Percentiles rank a stretch among this genome's conserved stretches.
Conservation (phyloP, 2,329 filamentous ascomycete species). For the Ceratocystis variospora region DNA sequence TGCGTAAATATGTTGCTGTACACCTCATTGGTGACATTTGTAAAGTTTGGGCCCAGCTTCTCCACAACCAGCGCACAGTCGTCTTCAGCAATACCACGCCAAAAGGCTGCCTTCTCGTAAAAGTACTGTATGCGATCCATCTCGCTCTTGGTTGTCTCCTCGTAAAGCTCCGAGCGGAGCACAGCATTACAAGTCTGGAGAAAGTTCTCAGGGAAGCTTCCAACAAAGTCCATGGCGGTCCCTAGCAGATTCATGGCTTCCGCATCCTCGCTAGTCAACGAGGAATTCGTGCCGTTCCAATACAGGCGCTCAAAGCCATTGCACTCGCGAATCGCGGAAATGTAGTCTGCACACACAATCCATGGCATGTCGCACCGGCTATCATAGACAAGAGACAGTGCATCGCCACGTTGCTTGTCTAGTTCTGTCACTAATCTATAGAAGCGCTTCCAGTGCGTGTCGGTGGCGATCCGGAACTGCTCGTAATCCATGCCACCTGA, state of each 20-base stretch:
- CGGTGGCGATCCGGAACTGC: conserved; percentile 57
- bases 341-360: conserved; percentile 69
- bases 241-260: conserved; percentile 50
- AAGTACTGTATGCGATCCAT: conserved; percentile 64
- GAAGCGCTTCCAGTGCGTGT: conserved; percentile 79
- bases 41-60: conserved; percentile 53
- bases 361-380: conserved; percentile 57
- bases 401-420: conserved; percentile 73
- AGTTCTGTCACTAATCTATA: conserved; percentile 75
- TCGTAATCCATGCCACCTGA: conserved; percentile 60
- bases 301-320: conserved; percentile 62
- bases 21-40: conserved; percentile 40
- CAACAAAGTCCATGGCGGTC: conserved; percentile 56
- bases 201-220: conserved; percentile 55
- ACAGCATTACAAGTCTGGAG: conserved; percentile 52
- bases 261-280: conserved; percentile 38
- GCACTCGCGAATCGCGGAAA: conserved; percentile 67
- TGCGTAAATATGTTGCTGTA: conserved; percentile 37
- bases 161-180: conserved; percentile 58
- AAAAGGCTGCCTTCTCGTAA: conserved; percentile 65
- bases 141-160: conserved; percentile 55
- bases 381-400: conserved; percentile 65
- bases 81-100: conserved; percentile 67
- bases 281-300: conserved; percentile 28
- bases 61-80: conserved; percentile 58